Percentiles rank a stretch among this genome's conserved stretches.
Conservation (phyloP, 2,329 filamentous ascomycete species). For the Fusarium coicis region DNA sequence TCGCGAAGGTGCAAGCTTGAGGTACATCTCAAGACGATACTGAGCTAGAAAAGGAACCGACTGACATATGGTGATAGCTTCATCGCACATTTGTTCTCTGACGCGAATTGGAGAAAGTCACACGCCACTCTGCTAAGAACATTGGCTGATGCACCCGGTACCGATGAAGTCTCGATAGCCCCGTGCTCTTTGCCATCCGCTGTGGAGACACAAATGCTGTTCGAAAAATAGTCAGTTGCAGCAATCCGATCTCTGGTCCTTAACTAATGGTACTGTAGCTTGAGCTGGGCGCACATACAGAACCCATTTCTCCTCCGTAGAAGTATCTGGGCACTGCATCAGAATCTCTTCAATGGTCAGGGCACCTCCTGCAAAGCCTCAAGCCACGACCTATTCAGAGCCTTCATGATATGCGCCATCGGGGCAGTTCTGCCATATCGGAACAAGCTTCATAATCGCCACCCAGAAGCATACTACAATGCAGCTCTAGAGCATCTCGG, state of each 20-base stretch:
- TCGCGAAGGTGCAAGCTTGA: constrained; percentile 11
- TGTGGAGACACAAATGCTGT: background rate
- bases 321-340: constrained; percentile 20
- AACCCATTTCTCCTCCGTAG: constrained; percentile 8
- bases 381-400: constrained; percentile 14
- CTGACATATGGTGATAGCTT: background rate
- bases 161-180: background rate
- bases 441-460: constrained; percentile 1
- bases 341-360: background rate
- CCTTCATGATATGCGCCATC: constrained; percentile 33
- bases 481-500: constrained; percentile 13
- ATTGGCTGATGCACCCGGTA: constrained; percentile 1
- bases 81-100: constrained; percentile 10
- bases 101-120: constrained; percentile 17
- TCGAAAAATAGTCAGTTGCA: constrained; percentile 28
- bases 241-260: no score
- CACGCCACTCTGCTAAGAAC: constrained; percentile 9
- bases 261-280: no score
- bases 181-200: constrained; percentile 4
- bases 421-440: constrained; percentile 18
- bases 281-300: constrained; percentile 26
- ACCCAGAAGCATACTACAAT: constrained; percentile 33
- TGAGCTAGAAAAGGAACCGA: no score
- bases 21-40: no score
- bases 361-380: fast-evolving